Evolutionary conservation across 1,139 yeast species (phyloP), one percentile per base, ranked within the genome.

Genomic region (Debaryomyces psychrophilus): DNA sequence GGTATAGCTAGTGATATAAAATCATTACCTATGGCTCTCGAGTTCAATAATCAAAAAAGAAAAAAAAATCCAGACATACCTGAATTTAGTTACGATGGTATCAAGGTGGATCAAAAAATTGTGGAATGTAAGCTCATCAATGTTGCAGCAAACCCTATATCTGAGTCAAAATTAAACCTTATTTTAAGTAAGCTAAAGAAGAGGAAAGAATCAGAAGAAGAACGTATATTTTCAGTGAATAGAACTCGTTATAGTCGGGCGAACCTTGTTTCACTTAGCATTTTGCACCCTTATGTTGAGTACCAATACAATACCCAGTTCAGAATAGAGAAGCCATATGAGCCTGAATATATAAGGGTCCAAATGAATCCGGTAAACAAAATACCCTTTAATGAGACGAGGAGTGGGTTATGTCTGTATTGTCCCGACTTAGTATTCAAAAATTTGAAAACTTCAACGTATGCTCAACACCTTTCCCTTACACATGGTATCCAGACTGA

Each of bases 361-460:
- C 38, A 35, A 18, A 35, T 25, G 6, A 35, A 35, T 12, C 38
- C 28, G 15, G n/a, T 23, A 4, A 35, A n/a, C 22, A 35, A 25
- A 6, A 38, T 43, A 11, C 61, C 60, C 1, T 45, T 54, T 15
- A 57, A 57, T 40, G 51, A 52, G 28, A 60, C 67, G 2, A 51
- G 67, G 26, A 50, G 57, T 35, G 69, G 63, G 1, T 46, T 65
- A 17, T 65, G 69, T 48, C 57, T 66, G 2, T 65, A 58, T 43
- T 64, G 69, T 44, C 53, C 54, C 8, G 58, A 57, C 7, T 27
- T 57, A n/a, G 46, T 45, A 28, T 64, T 65, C 49, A 56, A 53
- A 49, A 61, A 63, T 41, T 53, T 64, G 42, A 64, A 62, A 46
- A 62, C 61, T 9, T 61, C 65, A 4, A 54, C 59, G 25, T 65